phyloP scores from a whole-genome alignment of 2,329 filamentous ascomycete species.

The Sordariomycetes sp. region DNA sequence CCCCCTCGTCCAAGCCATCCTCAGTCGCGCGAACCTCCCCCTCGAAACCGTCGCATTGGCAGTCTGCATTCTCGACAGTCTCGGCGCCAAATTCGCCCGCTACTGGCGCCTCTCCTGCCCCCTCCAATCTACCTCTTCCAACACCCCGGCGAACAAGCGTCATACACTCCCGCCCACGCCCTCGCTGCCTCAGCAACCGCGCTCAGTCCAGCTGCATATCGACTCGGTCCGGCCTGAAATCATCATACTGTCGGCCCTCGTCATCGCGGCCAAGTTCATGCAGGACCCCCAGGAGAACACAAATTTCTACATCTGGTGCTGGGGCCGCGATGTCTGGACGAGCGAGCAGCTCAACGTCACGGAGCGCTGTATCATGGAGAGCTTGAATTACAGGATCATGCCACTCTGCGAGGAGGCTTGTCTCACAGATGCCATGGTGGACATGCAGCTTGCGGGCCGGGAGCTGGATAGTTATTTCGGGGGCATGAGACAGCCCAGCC shows the following conservation, averaged over 20 bases:
- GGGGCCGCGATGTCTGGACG: conserved; percentile 49
- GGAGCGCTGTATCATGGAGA: conserved; percentile 55
- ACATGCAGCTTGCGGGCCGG: conserved; percentile 51
- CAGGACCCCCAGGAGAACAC: conserved; percentile 49
- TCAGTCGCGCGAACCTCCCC: conserved; percentile 47
- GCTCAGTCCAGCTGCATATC: conserved; percentile 49
- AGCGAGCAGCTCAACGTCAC: conserved; percentile 54
- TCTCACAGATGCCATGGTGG: conserved; percentile 49
- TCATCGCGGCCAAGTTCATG: conserved; percentile 57
- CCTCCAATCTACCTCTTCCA: conserved; percentile 20
- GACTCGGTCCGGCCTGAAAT: conserved; percentile 53
- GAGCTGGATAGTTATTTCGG: conserved; percentile 13
- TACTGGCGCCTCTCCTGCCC: conserved; percentile 54
- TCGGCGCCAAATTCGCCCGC: conserved; percentile 53
- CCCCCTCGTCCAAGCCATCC: conserved; percentile 49
- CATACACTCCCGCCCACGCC: conserved; percentile 38
- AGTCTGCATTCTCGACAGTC: conserved; percentile 57
- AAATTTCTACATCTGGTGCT: conserved; percentile 40
- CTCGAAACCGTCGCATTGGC: conserved; percentile 55
- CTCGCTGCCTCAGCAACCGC: conserved; percentile 16
- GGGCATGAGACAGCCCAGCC: conserved; percentile 16
- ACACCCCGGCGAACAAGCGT: conserved; percentile 24
- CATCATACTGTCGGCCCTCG: conserved; percentile 51
- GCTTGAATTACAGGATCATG: conserved; percentile 53
- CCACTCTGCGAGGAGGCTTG: conserved; percentile 47